These are phyloP conservation scores for Excoecaria agallocha DNA, from an alignment of 345 rosid genomes.

Conservation along the genomic window DNA sequence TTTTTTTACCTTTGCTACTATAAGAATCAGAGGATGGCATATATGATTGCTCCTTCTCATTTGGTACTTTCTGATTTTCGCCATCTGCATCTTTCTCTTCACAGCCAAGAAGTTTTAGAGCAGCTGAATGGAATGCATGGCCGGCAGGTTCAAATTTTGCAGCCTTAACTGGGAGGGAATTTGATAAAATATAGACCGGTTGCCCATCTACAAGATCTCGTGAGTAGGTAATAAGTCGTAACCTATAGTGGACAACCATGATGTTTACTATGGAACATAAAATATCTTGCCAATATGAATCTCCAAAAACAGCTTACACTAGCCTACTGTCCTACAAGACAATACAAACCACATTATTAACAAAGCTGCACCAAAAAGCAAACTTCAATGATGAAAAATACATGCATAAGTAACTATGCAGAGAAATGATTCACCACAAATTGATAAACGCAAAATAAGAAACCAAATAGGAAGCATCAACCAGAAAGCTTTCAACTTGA, in stretches of 20 bases:
- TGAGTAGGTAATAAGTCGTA: slow-evolving; percentile 64
- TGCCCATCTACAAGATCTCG: slow-evolving; percentile 76
- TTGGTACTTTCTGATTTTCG: slow-evolving; percentile 52
- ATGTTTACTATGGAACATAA: slow-evolving; percentile 18
- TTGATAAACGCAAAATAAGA: neutral
- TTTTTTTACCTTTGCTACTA: slow-evolving; percentile 81
- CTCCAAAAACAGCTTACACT: slow-evolving; percentile 5
- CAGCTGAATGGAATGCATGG: slow-evolving; percentile 79
- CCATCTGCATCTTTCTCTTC: slow-evolving; percentile 47
- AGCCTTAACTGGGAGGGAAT: slow-evolving; percentile 81
- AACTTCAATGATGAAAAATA: slow-evolving; percentile 3
- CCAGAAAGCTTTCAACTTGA: neutral
- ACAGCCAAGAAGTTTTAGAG: slow-evolving; percentile 74
- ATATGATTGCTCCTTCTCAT: slow-evolving; percentile 58
- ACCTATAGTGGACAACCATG: slow-evolving; percentile 32
- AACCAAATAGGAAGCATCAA: neutral
- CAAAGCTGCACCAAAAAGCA: slow-evolving; percentile 14
- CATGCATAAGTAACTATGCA: neutral
- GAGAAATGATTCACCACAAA: neutral
- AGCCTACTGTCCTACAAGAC: slow-evolving; percentile 2
- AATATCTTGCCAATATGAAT: neutral
- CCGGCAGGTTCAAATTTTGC: slow-evolving; percentile 86
- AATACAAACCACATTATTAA: neutral
- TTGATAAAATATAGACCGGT: slow-evolving; percentile 67
- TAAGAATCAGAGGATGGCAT: slow-evolving; percentile 74